A percentile compares a stretch with the other conserved stretches of the same genome.
Evolutionary conservation across 2,329 filamentous ascomycete genomes (phyloP).

Genomic region (Calycina herbarum): DNA sequence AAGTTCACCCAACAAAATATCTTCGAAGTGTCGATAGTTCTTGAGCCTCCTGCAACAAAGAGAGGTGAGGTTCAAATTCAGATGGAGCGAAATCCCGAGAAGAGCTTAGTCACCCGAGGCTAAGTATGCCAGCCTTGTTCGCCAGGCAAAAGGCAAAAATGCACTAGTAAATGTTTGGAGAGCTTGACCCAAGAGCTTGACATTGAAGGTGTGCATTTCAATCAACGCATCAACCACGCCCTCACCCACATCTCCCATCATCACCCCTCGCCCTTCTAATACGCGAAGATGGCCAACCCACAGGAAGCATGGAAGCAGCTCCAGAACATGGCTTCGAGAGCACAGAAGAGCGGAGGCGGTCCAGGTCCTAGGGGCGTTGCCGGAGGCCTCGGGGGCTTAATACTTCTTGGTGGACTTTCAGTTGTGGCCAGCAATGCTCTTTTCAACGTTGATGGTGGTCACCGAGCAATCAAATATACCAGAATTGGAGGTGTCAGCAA

Average conservation of each 20-base stretch:
- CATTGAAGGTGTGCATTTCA: background rate
- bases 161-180: slow-evolving; percentile 27
- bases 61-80: slow-evolving; percentile 12
- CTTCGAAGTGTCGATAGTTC: slow-evolving; percentile 7
- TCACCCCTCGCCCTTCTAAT: slow-evolving; percentile 13
- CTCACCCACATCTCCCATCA: slow-evolving; percentile 2
- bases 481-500: slow-evolving; percentile 89
- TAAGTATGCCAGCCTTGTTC: background rate
- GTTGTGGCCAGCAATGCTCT: slow-evolving; percentile 58
- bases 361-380: slow-evolving; percentile 51
- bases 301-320: slow-evolving; percentile 66
- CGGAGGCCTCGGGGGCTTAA: slow-evolving; percentile 52
- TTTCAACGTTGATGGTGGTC: slow-evolving; percentile 93
- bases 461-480: slow-evolving; percentile 98
- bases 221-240: background rate
- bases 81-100: slow-evolving; percentile 11
- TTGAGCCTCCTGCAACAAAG: background rate
- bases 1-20: slow-evolving; percentile 6
- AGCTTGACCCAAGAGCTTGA: slow-evolving; percentile 8
- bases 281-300: slow-evolving; percentile 45
- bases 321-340: slow-evolving; percentile 58
- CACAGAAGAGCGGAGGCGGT: slow-evolving; percentile 47
- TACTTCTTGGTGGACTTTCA: slow-evolving; percentile 55
- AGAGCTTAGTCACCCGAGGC: background rate
- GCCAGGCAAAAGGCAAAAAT: slow-evolving; percentile 19